Conservation (phyloP, 2,329 filamentous ascomycete species). For the Aspergillus clavatus region DNA sequence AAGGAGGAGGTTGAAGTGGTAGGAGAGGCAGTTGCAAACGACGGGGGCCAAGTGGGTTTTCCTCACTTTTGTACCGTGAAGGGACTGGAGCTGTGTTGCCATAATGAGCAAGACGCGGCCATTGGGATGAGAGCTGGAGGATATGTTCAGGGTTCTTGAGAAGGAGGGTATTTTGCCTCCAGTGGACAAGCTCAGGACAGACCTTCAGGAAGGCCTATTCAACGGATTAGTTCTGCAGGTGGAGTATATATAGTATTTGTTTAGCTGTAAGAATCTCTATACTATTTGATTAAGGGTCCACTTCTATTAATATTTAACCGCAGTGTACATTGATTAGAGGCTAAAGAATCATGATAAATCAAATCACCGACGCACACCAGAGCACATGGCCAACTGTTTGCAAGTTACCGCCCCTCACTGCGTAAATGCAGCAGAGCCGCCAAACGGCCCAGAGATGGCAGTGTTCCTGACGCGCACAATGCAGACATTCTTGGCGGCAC, state of each 20-base stretch:
- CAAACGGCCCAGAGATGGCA: constrained; percentile 61
- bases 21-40: too few relatives aligned
- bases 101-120: constrained; percentile 46
- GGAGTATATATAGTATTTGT: too few relatives aligned
- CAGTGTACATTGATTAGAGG: too few relatives aligned
- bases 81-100: constrained; percentile 25
- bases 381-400: too few relatives aligned
- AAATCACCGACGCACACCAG: too few relatives aligned
- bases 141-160: constrained; percentile 32
- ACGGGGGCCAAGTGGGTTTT: constrained; percentile 46
- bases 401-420: too few relatives aligned
- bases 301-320: too few relatives aligned
- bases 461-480: constrained; percentile 60
- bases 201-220: not conserved
- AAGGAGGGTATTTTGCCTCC: constrained; percentile 21
- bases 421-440: constrained; percentile 62
- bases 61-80: constrained; percentile 41
- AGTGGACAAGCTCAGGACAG: constrained; percentile 1
- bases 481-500: constrained; percentile 59
- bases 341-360: too few relatives aligned
- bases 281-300: too few relatives aligned
- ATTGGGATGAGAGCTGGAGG: constrained; percentile 39
- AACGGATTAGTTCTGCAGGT: not conserved
- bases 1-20: too few relatives aligned
- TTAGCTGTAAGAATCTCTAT: too few relatives aligned